Evolutionary conservation across 2,329 filamentous ascomycete genomes (phyloP).

Genomic region (Lecanicillium sp.): DNA sequence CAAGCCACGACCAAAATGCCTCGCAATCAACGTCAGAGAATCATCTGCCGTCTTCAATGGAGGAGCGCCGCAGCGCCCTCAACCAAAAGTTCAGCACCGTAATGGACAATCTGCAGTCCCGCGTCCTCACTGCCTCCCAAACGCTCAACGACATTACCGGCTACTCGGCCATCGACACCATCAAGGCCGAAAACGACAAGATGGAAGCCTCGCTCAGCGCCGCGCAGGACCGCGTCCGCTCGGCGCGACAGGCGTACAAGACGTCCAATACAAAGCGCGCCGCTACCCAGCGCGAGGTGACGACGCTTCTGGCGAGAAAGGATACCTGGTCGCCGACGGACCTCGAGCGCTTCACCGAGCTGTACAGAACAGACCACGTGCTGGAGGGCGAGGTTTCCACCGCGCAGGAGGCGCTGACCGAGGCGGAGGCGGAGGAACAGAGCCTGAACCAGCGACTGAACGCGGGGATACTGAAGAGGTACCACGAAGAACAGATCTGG

Average conservation of each 20-base stretch:
- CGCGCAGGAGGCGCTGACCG: slow-evolving; percentile 63
- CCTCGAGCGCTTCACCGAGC: slow-evolving; percentile 85
- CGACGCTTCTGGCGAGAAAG: slow-evolving; percentile 86
- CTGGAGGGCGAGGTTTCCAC: slow-evolving; percentile 78
- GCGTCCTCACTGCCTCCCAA: slow-evolving; percentile 77
- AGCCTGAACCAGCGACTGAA: slow-evolving; percentile 68
- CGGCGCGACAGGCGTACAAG: slow-evolving; percentile 69
- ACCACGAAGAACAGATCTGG: slow-evolving; percentile 99
- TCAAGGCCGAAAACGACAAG: slow-evolving; percentile 69
- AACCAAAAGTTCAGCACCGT: slow-evolving; percentile 35
- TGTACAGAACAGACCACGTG: slow-evolving; percentile 87
- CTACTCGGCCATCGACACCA: slow-evolving; percentile 81
- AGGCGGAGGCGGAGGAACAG: slow-evolving; percentile 74
- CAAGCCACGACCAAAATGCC: neutral
- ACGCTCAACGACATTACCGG: slow-evolving; percentile 91
- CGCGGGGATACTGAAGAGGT: slow-evolving; percentile 77
- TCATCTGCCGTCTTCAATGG: slow-evolving; percentile 24
- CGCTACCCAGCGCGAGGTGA: slow-evolving; percentile 91
- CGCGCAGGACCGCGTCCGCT: slow-evolving; percentile 59
- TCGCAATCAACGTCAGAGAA: slow-evolving; percentile 8
- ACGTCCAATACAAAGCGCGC: slow-evolving; percentile 76
- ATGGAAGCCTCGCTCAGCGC: slow-evolving; percentile 52
- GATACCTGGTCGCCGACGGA: slow-evolving; percentile 83
- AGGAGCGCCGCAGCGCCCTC: slow-evolving; percentile 23
- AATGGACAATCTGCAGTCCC: slow-evolving; percentile 85